These are phyloP conservation scores for Aspergillus tanneri DNA, from an alignment of 2,329 filamentous ascomycete genomes.

Conservation along the genomic window DNA sequence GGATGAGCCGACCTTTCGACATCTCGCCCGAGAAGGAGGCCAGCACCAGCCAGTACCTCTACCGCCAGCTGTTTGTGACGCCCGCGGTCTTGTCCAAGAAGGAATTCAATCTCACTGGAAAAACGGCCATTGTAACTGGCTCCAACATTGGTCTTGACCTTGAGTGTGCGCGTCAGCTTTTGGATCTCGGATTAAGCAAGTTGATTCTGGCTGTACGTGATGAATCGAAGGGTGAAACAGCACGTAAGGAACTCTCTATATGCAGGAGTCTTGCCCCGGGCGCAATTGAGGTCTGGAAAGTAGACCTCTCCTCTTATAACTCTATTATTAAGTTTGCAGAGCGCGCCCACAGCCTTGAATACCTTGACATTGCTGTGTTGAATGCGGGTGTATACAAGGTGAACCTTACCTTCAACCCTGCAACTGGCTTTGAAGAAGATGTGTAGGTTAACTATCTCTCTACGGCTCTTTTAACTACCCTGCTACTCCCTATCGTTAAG, in stretches of 20 bases:
- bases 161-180: slow-evolving; percentile 41
- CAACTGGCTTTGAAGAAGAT: no score
- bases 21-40: no score
- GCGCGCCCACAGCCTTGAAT: slow-evolving; percentile 24
- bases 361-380: slow-evolving; percentile 36
- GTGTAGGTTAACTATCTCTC: slow-evolving; percentile 40
- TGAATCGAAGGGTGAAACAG: slow-evolving; percentile 34
- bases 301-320: slow-evolving; percentile 29
- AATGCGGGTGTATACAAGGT: slow-evolving; percentile 6
- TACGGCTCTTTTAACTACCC: slow-evolving; percentile 36
- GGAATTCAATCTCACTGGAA: neutral
- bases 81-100: neutral
- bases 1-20: no score
- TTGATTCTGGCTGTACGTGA: slow-evolving; percentile 43
- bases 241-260: slow-evolving; percentile 36
- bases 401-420: no score
- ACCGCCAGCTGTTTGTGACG: neutral
- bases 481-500: slow-evolving; percentile 29
- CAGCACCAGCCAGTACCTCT: no score
- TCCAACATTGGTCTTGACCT: slow-evolving; percentile 42
- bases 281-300: slow-evolving; percentile 23
- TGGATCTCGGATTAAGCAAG: slow-evolving; percentile 31
- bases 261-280: no score
- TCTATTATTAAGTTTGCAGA: slow-evolving; percentile 35
- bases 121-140: slow-evolving; percentile 39